Evolutionary conservation across 1,284 basidiomycete genomes (phyloP), one percentile per base, ranked within the genome.

Genomic region (Tremellales sp.): DNA sequence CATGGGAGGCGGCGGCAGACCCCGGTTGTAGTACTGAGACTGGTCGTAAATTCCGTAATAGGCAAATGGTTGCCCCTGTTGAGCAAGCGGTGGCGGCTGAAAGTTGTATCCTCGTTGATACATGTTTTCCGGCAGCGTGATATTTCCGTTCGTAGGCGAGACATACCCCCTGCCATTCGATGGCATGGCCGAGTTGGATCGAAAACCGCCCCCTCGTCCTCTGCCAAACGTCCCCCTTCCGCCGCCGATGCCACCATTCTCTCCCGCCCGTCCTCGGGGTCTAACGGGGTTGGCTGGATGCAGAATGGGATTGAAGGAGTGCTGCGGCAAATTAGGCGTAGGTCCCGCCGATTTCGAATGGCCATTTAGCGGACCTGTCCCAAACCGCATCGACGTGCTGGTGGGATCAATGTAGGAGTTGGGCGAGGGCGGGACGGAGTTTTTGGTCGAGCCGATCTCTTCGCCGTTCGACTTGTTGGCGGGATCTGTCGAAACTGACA

Each of bases 1-100:
- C 41, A 76, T 74, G 0, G 85, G 82, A 18, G 83, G 64, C 1
- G 77, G 76, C 9, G 71, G 70, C 12, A 38, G 22, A 3, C 50
- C 54, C 16, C 49, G 29, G 34, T 14, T 25, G 35, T 9, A 38
- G 25, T 19, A 39, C 29, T 33, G 32, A 26, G 14, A 34, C 35
- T 18, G 41, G 18, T 36, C 34, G 36, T 6, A 19, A 21, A 24
- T 38, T 36, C 22, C 35, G 34, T 9, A 9, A 9, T n/a, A n/a
- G 22, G 9, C 34, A 36, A 19, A 19, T 26, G 24, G 37, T 9
- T 26, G 21, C 12, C 18, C 18, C 14, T 39, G 14, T 12, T 39
- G 33, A 31, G 22, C 44, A 4, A 36, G 38, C 51, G 54, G 1
- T 51, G 33, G 41, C 48, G 41, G 13, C 34, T 34, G 14, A 29